Evolutionary conservation across 202 grass and related monocot species (phyloP).

Genomic region (Zoysia matrella): DNA sequence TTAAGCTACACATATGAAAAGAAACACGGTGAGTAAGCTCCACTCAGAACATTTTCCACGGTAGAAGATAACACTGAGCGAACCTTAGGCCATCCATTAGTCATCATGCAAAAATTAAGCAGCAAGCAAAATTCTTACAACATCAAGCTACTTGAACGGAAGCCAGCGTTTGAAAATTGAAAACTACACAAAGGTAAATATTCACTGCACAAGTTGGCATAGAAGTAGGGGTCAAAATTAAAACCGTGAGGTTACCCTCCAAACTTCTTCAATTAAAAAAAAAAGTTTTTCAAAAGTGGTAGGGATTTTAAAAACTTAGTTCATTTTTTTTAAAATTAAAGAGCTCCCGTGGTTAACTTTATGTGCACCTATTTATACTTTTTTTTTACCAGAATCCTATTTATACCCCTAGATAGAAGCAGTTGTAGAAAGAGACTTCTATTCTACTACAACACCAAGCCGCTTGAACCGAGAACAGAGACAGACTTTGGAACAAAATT

Average conservation of each 20-base stretch:
- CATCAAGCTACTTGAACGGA: not conserved
- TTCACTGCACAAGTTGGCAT: not conserved
- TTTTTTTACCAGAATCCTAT: no score
- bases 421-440: not conserved
- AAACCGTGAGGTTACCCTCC: no score
- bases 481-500: conserved; percentile 3
- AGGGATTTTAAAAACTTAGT: no score
- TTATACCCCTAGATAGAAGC: no score
- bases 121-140: not conserved
- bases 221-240: no score
- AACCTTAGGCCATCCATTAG: not conserved
- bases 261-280: no score
- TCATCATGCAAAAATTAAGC: not conserved
- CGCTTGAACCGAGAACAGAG: not conserved
- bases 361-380: no score
- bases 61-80: not conserved
- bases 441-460: not conserved
- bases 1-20: not conserved
- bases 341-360: no score
- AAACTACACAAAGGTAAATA: not conserved
- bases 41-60: not conserved
- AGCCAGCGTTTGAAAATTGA: not conserved
- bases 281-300: no score
- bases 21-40: not conserved
- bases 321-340: no score